These are phyloP conservation scores for Podosphaera xanthii DNA, from an alignment of 2,329 filamentous ascomycete species.

Conservation along the genomic window DNA sequence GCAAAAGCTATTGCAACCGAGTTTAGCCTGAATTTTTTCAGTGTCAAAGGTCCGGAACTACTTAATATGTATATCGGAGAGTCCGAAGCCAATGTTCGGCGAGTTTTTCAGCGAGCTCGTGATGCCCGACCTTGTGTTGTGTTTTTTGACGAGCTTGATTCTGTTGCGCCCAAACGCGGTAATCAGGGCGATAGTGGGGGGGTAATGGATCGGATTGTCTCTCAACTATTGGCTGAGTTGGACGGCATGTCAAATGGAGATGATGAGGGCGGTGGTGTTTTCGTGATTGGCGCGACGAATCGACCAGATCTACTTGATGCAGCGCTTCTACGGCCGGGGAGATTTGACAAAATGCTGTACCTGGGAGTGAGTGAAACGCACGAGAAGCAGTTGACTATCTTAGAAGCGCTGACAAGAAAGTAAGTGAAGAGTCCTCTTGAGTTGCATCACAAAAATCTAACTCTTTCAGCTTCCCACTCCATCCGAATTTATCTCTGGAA, in stretches of 20 bases:
- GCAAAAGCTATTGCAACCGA: conserved; percentile 87
- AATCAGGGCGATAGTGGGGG: conserved; percentile 94
- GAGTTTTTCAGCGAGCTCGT: conserved; percentile 69
- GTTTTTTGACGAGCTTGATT: conserved; percentile 85
- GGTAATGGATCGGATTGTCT: conserved; percentile 95
- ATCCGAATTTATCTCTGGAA: conserved; percentile 53
- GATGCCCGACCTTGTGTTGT: conserved; percentile 76
- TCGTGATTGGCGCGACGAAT: conserved; percentile 93
- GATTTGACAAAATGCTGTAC: conserved; percentile 98
- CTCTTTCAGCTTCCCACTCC: conserved; percentile 54
- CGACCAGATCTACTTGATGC: conserved; percentile 80
- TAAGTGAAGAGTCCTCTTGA: conserved; percentile 21
- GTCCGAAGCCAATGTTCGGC: conserved; percentile 73
- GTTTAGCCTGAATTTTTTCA: conserved; percentile 87
- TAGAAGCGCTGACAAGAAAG: conserved; percentile 89
- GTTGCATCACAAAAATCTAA: conserved; percentile 4
- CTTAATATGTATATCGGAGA: conserved; percentile 95
- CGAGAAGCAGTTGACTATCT: conserved; percentile 81
- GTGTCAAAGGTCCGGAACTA: conserved; percentile 73
- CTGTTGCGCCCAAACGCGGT: conserved; percentile 83
- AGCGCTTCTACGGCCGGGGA: conserved; percentile 65
- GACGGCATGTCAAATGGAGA: conserved; percentile 95
- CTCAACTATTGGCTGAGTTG: conserved; percentile 77
- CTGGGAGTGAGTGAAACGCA: conserved; percentile 90
- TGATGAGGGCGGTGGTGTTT: conserved; percentile 61